Base-by-base conservation (phyloP, 2,329 filamentous ascomycete species). In the Hymenoscyphus fraxineus region DNA sequence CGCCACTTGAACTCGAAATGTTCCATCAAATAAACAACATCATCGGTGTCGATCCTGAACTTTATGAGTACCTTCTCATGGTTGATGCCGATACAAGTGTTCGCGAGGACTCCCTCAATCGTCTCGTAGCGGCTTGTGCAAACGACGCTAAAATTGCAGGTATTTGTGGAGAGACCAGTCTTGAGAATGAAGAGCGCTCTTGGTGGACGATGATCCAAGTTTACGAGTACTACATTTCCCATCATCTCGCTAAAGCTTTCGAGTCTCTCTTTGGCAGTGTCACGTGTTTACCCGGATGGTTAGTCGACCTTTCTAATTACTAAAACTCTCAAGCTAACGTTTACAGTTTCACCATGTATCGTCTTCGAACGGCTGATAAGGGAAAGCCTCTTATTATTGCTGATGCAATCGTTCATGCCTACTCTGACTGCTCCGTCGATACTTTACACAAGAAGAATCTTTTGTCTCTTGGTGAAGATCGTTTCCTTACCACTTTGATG, bases 151-250 rank as follows among this genome's bases (percentile, higher is more conserved):
- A 96, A 81, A 97, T 99, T 80, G 93, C 92, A 31, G 95, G 94
- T 79, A 97, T 98, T 67, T 99, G 95, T 76, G 95, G 95, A 75
- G 95, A 99, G 77, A 99, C 95, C 1, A 95, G 89, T 77, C 82
- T 99, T 73, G 91, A 97, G 76, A 99, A 99, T 73, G 94, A 97
- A 77, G 92, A 97, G 73, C 85, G 89, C 70, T 93, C 89, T 73
- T 98, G 93, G 93, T 97, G 92, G 92, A 99, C 95, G 13, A 99
- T 99, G 95, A 99, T 99, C 74, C 95, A 99, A 77, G 95, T 99
- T 69, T 99, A 99, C 80, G 95, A 99, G 78, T 99, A 99, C 82
- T 99, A 93, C 78, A 99, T 99, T 75, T 98, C 95, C 38, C 95
- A 99, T 83, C 91, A 99, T 78, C 81, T 99, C 76, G 84, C 95